Evolutionary conservation across 2,329 filamentous ascomycete species (phyloP).

Genomic region (Cercospora zeina): DNA sequence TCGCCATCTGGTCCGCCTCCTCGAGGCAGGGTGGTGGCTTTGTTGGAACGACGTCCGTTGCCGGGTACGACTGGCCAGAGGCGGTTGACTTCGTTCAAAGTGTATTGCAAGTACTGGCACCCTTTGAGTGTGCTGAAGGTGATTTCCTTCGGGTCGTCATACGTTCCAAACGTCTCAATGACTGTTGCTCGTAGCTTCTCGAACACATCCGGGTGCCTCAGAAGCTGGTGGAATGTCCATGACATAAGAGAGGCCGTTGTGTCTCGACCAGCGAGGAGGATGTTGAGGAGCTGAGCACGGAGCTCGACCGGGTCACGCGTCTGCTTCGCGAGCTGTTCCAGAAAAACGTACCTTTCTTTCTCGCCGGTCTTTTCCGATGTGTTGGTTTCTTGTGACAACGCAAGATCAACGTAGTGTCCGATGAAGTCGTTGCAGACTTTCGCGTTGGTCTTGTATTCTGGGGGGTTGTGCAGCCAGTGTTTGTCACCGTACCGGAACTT

Average conservation of each 20-base stretch:
- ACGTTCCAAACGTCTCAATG: conserved; percentile 49
- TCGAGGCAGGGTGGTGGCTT: conserved; percentile 70
- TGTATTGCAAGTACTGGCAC: conserved; percentile 62
- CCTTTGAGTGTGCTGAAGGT: conserved; percentile 63
- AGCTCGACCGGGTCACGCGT: conserved; percentile 49
- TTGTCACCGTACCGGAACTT: conserved; percentile 43
- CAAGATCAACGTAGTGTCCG: conserved; percentile 49
- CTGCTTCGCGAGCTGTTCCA: conserved; percentile 49
- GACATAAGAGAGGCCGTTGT: conserved; percentile 57
- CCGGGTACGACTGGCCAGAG: conserved; percentile 78
- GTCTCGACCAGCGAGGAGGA: conserved; percentile 70
- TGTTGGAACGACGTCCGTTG: conserved; percentile 70
- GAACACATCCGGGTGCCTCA: conserved; percentile 54
- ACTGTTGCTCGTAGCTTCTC: conserved; percentile 53
- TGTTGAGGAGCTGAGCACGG: conserved; percentile 51
- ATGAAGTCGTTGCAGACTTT: conserved; percentile 48
- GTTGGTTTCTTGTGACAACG: conserved; percentile 40
- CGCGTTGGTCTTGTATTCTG: conserved; percentile 45
- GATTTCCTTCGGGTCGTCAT: conserved; percentile 48
- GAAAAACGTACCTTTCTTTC: conserved; percentile 48
- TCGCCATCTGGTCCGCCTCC: conserved; percentile 57
- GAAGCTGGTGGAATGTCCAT: conserved; percentile 57
- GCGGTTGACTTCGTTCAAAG: conserved; percentile 60
- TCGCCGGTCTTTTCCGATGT: conserved; percentile 31
- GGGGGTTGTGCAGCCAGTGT: conserved; percentile 41